Conservation (phyloP, 441 rosid species). For the Daphne laureola region DNA sequence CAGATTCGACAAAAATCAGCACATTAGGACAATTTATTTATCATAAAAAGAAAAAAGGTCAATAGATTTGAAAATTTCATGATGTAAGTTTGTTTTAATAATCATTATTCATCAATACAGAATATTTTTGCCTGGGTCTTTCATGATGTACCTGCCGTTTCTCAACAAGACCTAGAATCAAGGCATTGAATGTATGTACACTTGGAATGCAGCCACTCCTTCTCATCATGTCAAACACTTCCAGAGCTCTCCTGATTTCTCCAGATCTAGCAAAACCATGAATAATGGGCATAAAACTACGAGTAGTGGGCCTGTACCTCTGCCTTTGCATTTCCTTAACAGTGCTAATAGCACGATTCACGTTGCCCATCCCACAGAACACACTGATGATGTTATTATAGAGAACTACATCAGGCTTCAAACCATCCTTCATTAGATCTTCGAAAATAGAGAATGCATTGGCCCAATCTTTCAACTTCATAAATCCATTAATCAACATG, state of each 20-base stretch:
- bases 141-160: slow-evolving; percentile 59
- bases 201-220: slow-evolving; percentile 87
- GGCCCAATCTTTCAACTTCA: slow-evolving; percentile 89
- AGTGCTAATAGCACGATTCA: slow-evolving; percentile 77
- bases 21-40: too few relatives aligned
- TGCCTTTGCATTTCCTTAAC: slow-evolving; percentile 86
- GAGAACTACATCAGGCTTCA: slow-evolving; percentile 84
- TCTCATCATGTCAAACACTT: slow-evolving; percentile 86
- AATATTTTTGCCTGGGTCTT: slow-evolving; percentile 3
- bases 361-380: slow-evolving; percentile 97
- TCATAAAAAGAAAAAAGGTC: too few relatives aligned
- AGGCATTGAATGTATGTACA: slow-evolving; percentile 84
- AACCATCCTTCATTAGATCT: slow-evolving; percentile 62
- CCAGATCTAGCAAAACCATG: slow-evolving; percentile 76
- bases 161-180: slow-evolving; percentile 91
- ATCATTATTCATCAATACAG: slow-evolving; percentile 1
- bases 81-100: not conserved
- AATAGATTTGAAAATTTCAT: too few relatives aligned
- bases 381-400: slow-evolving; percentile 82
- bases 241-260: slow-evolving; percentile 70
- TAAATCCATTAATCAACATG: slow-evolving; percentile 88
- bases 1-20: too few relatives aligned
- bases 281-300: slow-evolving; percentile 89
- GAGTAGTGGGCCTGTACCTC: slow-evolving; percentile 73
- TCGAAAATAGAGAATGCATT: slow-evolving; percentile 88